These are phyloP conservation scores for Pinus tabuliformis DNA, from an alignment of 75 land plant species.

Conservation along the genomic window DNA sequence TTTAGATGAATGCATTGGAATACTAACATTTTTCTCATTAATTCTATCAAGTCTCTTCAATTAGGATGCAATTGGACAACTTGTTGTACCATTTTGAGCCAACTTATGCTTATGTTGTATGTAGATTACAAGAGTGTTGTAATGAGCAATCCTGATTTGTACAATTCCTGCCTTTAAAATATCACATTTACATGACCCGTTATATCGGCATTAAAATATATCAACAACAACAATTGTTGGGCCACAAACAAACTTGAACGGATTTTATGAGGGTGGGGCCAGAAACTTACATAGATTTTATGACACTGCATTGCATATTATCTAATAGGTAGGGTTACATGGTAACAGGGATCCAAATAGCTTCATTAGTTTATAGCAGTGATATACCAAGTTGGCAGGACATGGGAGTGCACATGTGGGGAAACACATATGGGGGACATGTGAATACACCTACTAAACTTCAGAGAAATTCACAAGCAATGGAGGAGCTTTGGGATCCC, in stretches of 20 bases:
- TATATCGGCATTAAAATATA: neutral
- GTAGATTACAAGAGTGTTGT: neutral
- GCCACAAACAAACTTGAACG: neutral
- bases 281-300: neutral
- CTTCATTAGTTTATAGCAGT: too few relatives aligned
- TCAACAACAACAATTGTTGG: neutral
- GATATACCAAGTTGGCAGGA: too few relatives aligned
- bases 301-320: too few relatives aligned
- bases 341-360: neutral
- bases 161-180: neutral
- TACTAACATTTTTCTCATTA: too few relatives aligned
- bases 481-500: too few relatives aligned
- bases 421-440: too few relatives aligned
- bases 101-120: too few relatives aligned
- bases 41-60: neutral
- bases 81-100: too few relatives aligned
- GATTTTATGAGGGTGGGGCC: neutral
- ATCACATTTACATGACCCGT: neutral
- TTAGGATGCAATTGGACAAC: neutral
- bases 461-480: too few relatives aligned
- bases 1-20: too few relatives aligned
- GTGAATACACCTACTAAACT: too few relatives aligned
- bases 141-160: neutral
- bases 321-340: neutral
- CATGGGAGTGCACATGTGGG: too few relatives aligned